Evolutionary conservation across 2,329 filamentous ascomycete genomes (phyloP).

Genomic region (Sclerotinia glacialis): DNA sequence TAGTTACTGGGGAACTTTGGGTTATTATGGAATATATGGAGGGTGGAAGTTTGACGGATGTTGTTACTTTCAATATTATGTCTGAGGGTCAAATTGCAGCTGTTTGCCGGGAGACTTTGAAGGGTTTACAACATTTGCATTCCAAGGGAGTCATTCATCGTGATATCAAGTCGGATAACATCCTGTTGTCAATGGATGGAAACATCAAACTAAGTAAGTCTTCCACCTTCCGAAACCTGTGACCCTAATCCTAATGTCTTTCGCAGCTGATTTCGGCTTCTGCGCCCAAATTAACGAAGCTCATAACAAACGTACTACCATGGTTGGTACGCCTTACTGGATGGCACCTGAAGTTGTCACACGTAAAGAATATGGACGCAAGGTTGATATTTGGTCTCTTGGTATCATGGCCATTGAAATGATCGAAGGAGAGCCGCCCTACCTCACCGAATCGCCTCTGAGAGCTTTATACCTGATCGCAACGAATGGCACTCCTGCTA

Average conservation of each 20-base stretch:
- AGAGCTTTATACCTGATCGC: slow-evolving; percentile 94
- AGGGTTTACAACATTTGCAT: slow-evolving; percentile 90
- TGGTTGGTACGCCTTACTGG: slow-evolving; percentile 99
- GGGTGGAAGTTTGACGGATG: slow-evolving; percentile 93
- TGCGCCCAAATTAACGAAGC: slow-evolving; percentile 97
- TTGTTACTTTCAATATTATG: slow-evolving; percentile 99
- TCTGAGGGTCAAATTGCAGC: slow-evolving; percentile 95
- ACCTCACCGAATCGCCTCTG: slow-evolving; percentile 90
- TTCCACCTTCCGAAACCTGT: neutral
- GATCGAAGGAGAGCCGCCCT: slow-evolving; percentile 98
- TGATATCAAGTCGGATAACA: slow-evolving; percentile 99
- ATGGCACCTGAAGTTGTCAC: slow-evolving; percentile 99
- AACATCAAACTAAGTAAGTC: slow-evolving; percentile 93
- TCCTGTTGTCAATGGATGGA: slow-evolving; percentile 86
- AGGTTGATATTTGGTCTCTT: slow-evolving; percentile 97
- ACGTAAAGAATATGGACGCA: slow-evolving; percentile 94
- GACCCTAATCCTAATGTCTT: slow-evolving; percentile 37
- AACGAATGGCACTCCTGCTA: slow-evolving; percentile 89
- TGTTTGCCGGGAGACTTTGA: slow-evolving; percentile 88
- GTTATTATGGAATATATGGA: slow-evolving; percentile 99
- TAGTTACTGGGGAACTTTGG: slow-evolving; percentile 89
- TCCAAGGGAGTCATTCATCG: slow-evolving; percentile 98
- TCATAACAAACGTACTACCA: slow-evolving; percentile 95
- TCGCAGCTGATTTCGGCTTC: slow-evolving; percentile 90
- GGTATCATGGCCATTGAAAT: slow-evolving; percentile 99